Base-by-base conservation (phyloP, 2,329 filamentous ascomycete species). In the Dactylellina haptotyla region DNA sequence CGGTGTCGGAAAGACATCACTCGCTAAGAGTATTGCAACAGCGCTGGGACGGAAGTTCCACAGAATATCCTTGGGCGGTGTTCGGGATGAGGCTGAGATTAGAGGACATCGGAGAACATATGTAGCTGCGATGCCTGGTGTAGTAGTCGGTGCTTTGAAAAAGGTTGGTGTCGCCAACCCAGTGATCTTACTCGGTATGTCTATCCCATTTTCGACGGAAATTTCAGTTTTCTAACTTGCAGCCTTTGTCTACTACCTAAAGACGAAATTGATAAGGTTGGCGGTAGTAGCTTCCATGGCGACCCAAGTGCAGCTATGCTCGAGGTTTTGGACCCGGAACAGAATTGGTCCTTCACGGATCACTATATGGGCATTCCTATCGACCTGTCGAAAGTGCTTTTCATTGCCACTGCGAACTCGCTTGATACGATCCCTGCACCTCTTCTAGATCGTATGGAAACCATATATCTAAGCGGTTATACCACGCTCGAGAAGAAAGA, bases 201-300 rank as follows among this genome's bases (percentile, higher is more conserved):
- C 41, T 25, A 51, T 62, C 9, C 43, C 4, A 18, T 10, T 32
- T 10, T 28, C 9, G 14, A 28, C 32, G n/a, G 8, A 26, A 9
- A 25, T 25, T 12, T 23, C 6, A 26, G 4, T n/a, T 30, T 10
- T 51, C 6, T 23, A 32, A 30, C 41, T 28, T 20, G 43, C 53
- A 32, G 66, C 63, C 30, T 2, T 5, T 3, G 6, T n/a, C 3
- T 18, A 12, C 28, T 66, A 39, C 53, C n/a, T n/a, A n/a, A n/a
- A 78, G 95, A 99, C 79, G 95, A 99, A 83, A 97, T 99, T 77
- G 95, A 99, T 84, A 99, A 99, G 84, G 87, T 99, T 75, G 93
- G 93, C 75, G 88, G 89, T 70, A 89, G 92, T 34, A 98, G 94
- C 80, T 90, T 95, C 80, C 93, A 99, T 77, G 95, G 95, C 41